phyloP scores from a whole-genome alignment of 139 green algal species.

The Picochlorum costavermella region DNA sequence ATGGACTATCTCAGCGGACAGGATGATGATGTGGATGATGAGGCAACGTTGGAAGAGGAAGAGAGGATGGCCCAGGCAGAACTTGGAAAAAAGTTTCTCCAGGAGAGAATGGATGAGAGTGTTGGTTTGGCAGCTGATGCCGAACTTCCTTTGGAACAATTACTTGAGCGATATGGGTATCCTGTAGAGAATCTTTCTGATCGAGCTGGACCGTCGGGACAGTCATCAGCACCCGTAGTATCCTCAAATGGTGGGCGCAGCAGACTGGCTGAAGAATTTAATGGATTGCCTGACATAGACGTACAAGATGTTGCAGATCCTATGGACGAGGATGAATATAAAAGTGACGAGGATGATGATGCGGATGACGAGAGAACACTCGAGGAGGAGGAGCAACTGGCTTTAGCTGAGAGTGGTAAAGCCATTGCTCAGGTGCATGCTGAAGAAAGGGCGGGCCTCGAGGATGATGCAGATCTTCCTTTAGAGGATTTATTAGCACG shows the following conservation, averaged over 20 bases:
- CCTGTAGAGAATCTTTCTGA: neutral
- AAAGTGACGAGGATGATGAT: neutral
- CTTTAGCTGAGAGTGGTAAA: conserved; percentile 31
- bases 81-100: conserved; percentile 21
- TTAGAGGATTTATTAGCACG: conserved; percentile 73
- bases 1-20: conserved; percentile 17
- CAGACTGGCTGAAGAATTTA: conserved; percentile 3
- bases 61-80: conserved; percentile 40
- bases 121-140: conserved; percentile 63
- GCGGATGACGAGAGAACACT: conserved; percentile 52
- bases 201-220: conserved; percentile 2
- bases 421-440: neutral
- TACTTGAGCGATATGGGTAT: conserved; percentile 64
- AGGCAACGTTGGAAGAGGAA: conserved; percentile 52
- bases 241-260: neutral
- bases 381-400: conserved; percentile 55
- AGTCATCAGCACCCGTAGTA: conserved; percentile 4
- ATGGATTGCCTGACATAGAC: neutral
- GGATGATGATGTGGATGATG: conserved; percentile 18
- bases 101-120: conserved; percentile 44
- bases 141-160: conserved; percentile 77
- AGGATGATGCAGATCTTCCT: conserved; percentile 70
- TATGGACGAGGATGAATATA: conserved; percentile 1
- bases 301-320: neutral
- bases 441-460: conserved; percentile 62